These are phyloP conservation scores for Apiospora arundinis DNA, from an alignment of 2,329 filamentous ascomycete genomes.

Conservation along the genomic window DNA sequence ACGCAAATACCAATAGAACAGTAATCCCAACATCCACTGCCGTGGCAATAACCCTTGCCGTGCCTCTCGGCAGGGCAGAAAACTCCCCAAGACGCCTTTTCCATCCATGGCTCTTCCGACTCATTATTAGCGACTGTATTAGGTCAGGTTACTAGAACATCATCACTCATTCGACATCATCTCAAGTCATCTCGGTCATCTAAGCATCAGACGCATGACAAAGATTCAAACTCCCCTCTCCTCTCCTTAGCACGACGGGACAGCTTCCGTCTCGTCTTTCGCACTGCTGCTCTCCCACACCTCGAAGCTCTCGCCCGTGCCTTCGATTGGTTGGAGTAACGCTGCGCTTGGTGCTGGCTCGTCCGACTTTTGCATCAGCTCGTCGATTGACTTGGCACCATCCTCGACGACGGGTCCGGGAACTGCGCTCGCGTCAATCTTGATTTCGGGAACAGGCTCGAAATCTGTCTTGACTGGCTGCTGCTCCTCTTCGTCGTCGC, in stretches of 20 bases:
- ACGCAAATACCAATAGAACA: neutral
- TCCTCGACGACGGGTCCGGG: slow-evolving; percentile 31
- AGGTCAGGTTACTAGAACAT: slow-evolving; percentile 19
- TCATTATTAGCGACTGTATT: slow-evolving; percentile 23
- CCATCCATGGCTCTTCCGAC: neutral
- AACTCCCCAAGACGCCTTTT: slow-evolving; percentile 22
- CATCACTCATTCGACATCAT: slow-evolving; percentile 20
- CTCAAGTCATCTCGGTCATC: slow-evolving; percentile 4
- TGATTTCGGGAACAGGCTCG: slow-evolving; percentile 37
- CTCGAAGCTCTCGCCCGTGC: slow-evolving; percentile 66
- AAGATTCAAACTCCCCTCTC: neutral
- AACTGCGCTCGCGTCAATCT: slow-evolving; percentile 36
- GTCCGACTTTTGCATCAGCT: slow-evolving; percentile 45
- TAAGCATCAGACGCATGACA: slow-evolving; percentile 1
- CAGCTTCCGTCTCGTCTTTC: slow-evolving; percentile 58
- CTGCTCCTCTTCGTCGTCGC: slow-evolving; percentile 57
- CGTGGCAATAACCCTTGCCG: neutral
- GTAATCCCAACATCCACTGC: neutral
- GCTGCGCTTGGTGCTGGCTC: slow-evolving; percentile 51
- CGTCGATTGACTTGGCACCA: slow-evolving; percentile 40
- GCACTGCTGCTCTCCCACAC: slow-evolving; percentile 75
- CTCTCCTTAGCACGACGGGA: slow-evolving; percentile 22
- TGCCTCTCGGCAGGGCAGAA: neutral
- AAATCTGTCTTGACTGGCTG: slow-evolving; percentile 29
- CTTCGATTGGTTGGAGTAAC: slow-evolving; percentile 61